Conservation (phyloP, 2,329 filamentous ascomycete species). For the Trichoderma koningiopsis region DNA sequence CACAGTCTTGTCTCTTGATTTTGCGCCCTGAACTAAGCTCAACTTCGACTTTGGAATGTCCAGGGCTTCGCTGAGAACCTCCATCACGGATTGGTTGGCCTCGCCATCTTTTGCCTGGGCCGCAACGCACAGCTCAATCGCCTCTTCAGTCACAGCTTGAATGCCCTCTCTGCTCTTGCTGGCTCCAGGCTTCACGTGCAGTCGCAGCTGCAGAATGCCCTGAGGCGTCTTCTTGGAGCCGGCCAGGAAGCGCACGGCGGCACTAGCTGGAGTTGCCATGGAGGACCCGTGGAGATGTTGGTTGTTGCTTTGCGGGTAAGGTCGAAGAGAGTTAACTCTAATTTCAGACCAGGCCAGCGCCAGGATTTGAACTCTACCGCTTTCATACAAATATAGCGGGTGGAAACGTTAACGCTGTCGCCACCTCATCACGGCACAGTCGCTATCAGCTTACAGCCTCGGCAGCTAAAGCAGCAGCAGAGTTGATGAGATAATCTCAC, state of each 20-base stretch:
- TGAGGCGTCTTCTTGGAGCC: constrained; percentile 49
- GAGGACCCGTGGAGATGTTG: constrained; percentile 26
- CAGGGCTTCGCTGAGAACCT: constrained; percentile 62
- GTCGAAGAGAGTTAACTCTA: constrained; percentile 1
- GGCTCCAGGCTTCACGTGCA: constrained; percentile 68
- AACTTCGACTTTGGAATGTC: constrained; percentile 65
- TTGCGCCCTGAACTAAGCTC: constrained; percentile 62
- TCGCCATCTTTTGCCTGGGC: constrained; percentile 68
- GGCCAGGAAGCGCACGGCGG: constrained; percentile 51
- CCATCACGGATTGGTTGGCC: constrained; percentile 67
- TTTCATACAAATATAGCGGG: background rate
- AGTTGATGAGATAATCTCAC: constrained; percentile 24
- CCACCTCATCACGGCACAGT: constrained; percentile 10
- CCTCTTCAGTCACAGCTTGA: constrained; percentile 54
- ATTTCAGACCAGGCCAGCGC: background rate
- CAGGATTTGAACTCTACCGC: constrained; percentile 2
- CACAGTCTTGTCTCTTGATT: constrained; percentile 66
- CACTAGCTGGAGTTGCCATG: constrained; percentile 38
- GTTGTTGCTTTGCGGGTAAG: constrained; percentile 28
- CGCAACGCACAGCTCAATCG: constrained; percentile 66
- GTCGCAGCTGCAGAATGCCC: constrained; percentile 59
- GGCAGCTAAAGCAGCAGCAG: background rate
- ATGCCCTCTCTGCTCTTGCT: constrained; percentile 65
- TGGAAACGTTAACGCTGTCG: constrained; percentile 1
- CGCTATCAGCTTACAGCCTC: constrained; percentile 18